Conservation (phyloP, 352 stramenopile genomes). For the Plasmopara muralis region DNA sequence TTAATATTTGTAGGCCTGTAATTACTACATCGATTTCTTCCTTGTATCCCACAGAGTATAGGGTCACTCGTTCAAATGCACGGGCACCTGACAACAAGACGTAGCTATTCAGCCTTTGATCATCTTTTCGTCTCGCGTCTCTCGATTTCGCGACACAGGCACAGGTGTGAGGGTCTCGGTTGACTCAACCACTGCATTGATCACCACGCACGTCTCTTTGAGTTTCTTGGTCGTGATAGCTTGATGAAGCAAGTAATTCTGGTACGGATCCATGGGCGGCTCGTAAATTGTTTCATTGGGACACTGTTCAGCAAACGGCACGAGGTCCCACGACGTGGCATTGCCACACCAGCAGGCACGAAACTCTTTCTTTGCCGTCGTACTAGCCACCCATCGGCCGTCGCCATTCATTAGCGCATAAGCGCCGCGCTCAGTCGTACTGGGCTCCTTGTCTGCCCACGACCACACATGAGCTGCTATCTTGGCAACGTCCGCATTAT, state of each 20-base stretch:
- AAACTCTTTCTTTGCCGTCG: conserved; percentile 20
- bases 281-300: conserved; percentile 22
- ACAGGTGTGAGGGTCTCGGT: not conserved
- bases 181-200: conserved; percentile 19
- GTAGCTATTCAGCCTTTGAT: not conserved
- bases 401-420: conserved; percentile 30
- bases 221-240: conserved; percentile 26
- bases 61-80: too few species aligned
- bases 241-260: conserved; percentile 42
- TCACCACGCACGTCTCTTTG: conserved; percentile 31
- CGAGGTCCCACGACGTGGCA: conserved; percentile 30
- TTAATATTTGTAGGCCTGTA: too few species aligned
- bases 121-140: not conserved
- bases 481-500: conserved; percentile 41
- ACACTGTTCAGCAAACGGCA: conserved; percentile 23
- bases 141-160: not conserved
- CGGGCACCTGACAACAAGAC: too few species aligned
- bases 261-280: conserved; percentile 35
- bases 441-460: conserved; percentile 46
- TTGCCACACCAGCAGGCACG: conserved; percentile 35
- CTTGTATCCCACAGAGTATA: too few species aligned
- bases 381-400: conserved; percentile 27
- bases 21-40: too few species aligned
- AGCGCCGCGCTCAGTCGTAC: conserved; percentile 14
- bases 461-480: conserved; percentile 49